Evolutionary conservation across 139 green algal genomes (phyloP).

Genomic region (Micractinium conductrix): DNA sequence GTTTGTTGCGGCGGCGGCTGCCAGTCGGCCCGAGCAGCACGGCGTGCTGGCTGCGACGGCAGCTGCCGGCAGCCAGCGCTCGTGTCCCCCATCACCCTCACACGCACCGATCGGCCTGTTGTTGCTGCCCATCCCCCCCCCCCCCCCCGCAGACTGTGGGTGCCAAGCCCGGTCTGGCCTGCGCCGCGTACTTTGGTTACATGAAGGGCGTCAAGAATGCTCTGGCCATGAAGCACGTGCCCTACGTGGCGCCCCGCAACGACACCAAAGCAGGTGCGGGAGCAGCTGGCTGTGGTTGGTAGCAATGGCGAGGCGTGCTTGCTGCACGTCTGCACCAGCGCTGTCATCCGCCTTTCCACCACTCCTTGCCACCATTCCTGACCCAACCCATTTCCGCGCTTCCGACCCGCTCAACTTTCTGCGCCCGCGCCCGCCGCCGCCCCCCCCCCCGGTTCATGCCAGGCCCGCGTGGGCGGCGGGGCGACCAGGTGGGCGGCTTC

Average conservation of each 20-base stretch:
- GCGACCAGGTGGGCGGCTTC: conserved; percentile 82
- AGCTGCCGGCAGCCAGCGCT: too few species aligned
- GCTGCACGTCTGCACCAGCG: too few species aligned
- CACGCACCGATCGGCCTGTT: too few species aligned
- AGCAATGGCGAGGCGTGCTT: too few species aligned
- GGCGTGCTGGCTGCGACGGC: too few species aligned
- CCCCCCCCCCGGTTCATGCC: not conserved
- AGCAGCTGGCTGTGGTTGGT: too few species aligned
- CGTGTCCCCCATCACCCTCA: too few species aligned
- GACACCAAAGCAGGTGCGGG: conserved; percentile 61
- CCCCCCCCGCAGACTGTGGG: conserved; percentile 27
- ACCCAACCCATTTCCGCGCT: not conserved
- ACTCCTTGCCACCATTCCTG: too few species aligned
- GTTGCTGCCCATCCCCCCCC: not conserved
- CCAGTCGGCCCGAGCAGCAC: too few species aligned
- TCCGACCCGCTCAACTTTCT: not conserved
- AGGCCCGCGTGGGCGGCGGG: conserved; percentile 45
- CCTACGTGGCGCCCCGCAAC: conserved; percentile 66
- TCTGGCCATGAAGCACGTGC: conserved; percentile 57
- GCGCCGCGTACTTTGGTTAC: conserved; percentile 52
- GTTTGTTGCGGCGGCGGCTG: too few species aligned
- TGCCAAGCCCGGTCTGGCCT: conserved; percentile 35
- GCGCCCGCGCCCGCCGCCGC: not conserved
- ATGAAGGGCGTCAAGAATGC: conserved; percentile 59
- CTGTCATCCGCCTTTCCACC: too few species aligned